Base-by-base conservation (phyloP, 257 asterid species). In the Gentiana dahurica region DNA sequence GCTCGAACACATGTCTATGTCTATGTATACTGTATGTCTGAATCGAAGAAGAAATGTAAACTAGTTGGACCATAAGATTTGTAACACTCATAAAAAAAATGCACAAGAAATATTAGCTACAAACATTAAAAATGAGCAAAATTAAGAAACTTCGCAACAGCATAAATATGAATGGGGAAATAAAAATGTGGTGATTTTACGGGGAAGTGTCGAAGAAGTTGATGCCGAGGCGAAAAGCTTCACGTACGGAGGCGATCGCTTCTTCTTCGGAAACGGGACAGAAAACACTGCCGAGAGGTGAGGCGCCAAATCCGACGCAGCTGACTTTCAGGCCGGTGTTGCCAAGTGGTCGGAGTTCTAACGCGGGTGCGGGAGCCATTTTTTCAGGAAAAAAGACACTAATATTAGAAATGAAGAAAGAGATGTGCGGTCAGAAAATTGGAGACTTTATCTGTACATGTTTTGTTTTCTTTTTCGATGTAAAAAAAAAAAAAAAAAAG, bases 121-220 rank as follows among this genome's bases (percentile, higher is more conserved):
- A 44, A 13, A 63, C 39, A 2, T 11, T n/a, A 44, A 52, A 6
- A 13, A 43, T 1, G 2, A 58, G 6, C 46, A 34, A 32, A 36
- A 44, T 59, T 49, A 6, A 55, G 36, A 55, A 39, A n/a, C 49
- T 7, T 12, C 12, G 49, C 7, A 13, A 4, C 2, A 47, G 33
- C 3, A 53, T 5, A 43, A 54, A 66, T 44, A 11, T 10, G 15
- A 11, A 61, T 44, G 49, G 44, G 5, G 4, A 32, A 59, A 68
- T 5, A 11, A 49, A n/a, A 55, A 46, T 12, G 11, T 4, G 12
- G 24, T 36, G 34, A 36, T 57, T 12, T 60, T 83, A 92, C 97
- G 99, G 99, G 4, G 99, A 92, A 49, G 99, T 88, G 68, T 88
- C 99, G 73, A 92, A 92, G 79, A 88, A 92, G 76, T 88, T 88